phyloP scores from a whole-genome alignment of 1,284 basidiomycete species.

The Malassezia restricta region DNA sequence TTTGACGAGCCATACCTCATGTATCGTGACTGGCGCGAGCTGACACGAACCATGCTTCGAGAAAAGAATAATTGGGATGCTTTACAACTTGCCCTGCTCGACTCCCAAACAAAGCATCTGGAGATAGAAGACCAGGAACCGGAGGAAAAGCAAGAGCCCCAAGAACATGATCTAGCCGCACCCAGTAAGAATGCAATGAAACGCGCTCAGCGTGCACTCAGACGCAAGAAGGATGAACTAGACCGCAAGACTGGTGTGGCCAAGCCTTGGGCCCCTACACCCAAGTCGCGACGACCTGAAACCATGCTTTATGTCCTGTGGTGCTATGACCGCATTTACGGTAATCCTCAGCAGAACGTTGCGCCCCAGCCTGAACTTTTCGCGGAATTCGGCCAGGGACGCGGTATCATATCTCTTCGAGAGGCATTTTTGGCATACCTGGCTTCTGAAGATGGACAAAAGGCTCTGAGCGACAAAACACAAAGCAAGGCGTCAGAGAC shows the following conservation, averaged over 20 bases:
- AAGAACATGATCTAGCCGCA: neutral
- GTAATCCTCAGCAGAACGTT: constrained; percentile 54
- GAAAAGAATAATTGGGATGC: constrained; percentile 25
- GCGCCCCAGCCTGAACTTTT: constrained; percentile 57
- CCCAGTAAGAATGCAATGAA: constrained; percentile 21
- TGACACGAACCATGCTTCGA: constrained; percentile 57
- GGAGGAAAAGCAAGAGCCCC: neutral
- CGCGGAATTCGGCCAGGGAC: constrained; percentile 57
- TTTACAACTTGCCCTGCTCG: neutral
- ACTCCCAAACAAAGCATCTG: neutral
- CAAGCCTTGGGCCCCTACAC: constrained; percentile 23
- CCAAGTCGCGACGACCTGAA: constrained; percentile 29
- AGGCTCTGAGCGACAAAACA: constrained; percentile 36
- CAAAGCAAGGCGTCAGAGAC: constrained; percentile 15
- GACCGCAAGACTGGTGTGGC: constrained; percentile 11
- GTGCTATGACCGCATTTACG: constrained; percentile 37
- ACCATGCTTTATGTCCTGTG: constrained; percentile 34
- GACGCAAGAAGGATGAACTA: neutral
- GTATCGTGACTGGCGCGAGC: constrained; percentile 94
- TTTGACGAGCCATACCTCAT: constrained; percentile 98
- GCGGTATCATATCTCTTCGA: constrained; percentile 71
- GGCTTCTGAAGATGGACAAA: constrained; percentile 44
- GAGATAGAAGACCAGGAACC: neutral
- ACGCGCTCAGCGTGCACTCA: constrained; percentile 9
- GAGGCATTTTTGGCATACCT: constrained; percentile 67